Evolutionary conservation across 2,329 filamentous ascomycete species (phyloP), one percentile per base, ranked within the genome.

Genomic region (Whalleya microplaca): DNA sequence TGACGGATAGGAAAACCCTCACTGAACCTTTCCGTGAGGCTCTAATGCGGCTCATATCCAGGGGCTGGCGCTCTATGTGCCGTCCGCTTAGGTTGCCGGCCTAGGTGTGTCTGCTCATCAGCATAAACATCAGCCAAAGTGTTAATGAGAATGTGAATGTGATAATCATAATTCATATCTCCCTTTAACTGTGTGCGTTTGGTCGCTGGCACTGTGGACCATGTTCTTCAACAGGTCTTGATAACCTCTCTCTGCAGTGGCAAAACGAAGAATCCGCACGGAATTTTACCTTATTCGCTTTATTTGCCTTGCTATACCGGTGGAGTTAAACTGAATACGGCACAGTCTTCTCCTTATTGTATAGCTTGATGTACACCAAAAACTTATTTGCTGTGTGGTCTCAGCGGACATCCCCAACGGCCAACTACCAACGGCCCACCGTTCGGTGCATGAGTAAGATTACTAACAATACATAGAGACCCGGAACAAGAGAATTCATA

Each of bases 381-480:
- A 67, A 65, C 59, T 63, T 61, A 66, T 56, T 62, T 63, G 48
- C 59, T 56, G 55, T 63, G 63, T 51, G 23, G 23, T 56, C 52
- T 62, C 59, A 48, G 63, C 69, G 69, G 69, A 71, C 67, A 70
- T 71, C 69, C 69, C 69, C 69, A 71, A 71, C 68, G 68, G 68
- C 53, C 63, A 56, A 63, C 58, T 48, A 54, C 61, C 51, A 44
- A 61, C 60, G 68, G 65, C 64, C 67, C 66, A 68, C 68, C 56
- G 37, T 61, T 57, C 55, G 60, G 52, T 48, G 54, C 55, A 64
- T 55, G 61, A 60, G 54, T 65, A 62, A 62, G 67, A 69, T 65
- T 64, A 56, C 51, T 47, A 60, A 41, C 45, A 62, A 53, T 63
- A 60, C 57, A 61, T 61, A 57, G 48, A 56, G 51, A 55, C 51